phyloP scores from a whole-genome alignment of 2,329 filamentous ascomycete genomes.

The Onygenales sp. region DNA sequence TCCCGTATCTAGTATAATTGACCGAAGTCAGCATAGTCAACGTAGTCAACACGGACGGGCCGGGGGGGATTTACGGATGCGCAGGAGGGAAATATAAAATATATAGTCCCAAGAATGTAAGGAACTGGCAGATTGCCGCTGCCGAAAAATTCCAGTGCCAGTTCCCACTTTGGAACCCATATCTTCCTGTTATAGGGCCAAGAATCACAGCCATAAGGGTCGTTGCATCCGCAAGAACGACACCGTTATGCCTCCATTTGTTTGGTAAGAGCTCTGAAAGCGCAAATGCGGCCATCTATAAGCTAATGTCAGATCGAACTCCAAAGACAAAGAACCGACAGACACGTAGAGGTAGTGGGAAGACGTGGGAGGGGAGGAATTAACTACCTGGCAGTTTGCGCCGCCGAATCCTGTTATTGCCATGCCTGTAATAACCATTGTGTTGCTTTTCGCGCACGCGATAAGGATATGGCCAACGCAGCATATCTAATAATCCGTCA shows the following conservation, averaged over 20 bases:
- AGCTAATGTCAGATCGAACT: background rate
- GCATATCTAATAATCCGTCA: conserved; percentile 14
- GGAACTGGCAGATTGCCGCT: conserved; percentile 33
- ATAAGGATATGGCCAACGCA: conserved; percentile 32
- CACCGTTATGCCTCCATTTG: conserved; percentile 39
- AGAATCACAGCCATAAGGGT: conserved; percentile 39
- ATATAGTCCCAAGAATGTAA: conserved; percentile 36
- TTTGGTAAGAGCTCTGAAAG: conserved; percentile 41
- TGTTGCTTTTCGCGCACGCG: conserved; percentile 31
- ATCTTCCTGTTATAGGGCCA: conserved; percentile 37
- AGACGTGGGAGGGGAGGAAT: background rate
- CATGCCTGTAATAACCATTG: conserved; percentile 30
- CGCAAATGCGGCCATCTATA: conserved; percentile 33
- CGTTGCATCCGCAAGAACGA: conserved; percentile 34
- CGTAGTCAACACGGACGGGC: conserved; percentile 16
- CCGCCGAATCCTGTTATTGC: conserved; percentile 37
- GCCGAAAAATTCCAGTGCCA: conserved; percentile 41
- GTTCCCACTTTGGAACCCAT: conserved; percentile 26
- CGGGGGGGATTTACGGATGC: conserved; percentile 24
- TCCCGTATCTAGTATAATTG: conserved; percentile 21
- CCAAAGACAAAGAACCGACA: background rate
- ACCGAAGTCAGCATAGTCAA: conserved; percentile 20
- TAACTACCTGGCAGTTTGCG: conserved; percentile 32
- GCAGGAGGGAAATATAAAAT: conserved; percentile 33
- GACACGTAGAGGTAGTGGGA: background rate